A percentile compares a stretch with the other conserved stretches of the same genome.
phyloP scores from a whole-genome alignment of 129 eudicot species.

The Pulicaria dysenterica region DNA sequence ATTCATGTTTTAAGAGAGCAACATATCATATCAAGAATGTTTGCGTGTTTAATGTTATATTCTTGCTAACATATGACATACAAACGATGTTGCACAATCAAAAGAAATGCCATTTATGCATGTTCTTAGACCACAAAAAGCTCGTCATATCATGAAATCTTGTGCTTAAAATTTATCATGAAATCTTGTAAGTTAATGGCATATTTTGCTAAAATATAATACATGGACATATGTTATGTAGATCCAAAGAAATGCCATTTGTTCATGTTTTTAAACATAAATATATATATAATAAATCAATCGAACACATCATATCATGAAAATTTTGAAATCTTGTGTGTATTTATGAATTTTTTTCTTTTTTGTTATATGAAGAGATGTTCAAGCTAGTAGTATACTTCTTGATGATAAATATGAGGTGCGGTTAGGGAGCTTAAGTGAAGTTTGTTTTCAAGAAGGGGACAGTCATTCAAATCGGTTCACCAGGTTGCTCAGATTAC shows the following conservation, averaged over 20 bases:
- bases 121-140: not conserved
- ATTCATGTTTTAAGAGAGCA: too few species aligned
- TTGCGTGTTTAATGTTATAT: too few species aligned
- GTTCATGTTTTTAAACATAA: too few species aligned
- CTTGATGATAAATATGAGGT: constrained; percentile 99
- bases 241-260: too few species aligned
- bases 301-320: not conserved
- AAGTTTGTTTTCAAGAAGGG: constrained; percentile 87
- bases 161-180: too few species aligned
- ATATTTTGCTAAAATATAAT: too few species aligned
- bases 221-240: too few species aligned
- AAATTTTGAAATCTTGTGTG: not conserved
- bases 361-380: constrained; percentile 61
- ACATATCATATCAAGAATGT: too few species aligned
- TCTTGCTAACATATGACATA: too few species aligned
- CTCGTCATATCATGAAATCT: not conserved
- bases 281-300: too few species aligned
- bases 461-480: constrained; percentile 75
- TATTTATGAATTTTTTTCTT: not conserved
- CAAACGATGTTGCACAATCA: not conserved
- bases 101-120: constrained; percentile 6
- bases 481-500: constrained; percentile 84
- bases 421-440: constrained; percentile 90
- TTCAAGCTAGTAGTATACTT: constrained; percentile 97
- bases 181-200: too few species aligned